Percentiles rank a stretch among this genome's conserved stretches.
Evolutionary conservation across 495 filamentous ascomycete species (phyloP).

Genomic region (Tricharina praecox): DNA sequence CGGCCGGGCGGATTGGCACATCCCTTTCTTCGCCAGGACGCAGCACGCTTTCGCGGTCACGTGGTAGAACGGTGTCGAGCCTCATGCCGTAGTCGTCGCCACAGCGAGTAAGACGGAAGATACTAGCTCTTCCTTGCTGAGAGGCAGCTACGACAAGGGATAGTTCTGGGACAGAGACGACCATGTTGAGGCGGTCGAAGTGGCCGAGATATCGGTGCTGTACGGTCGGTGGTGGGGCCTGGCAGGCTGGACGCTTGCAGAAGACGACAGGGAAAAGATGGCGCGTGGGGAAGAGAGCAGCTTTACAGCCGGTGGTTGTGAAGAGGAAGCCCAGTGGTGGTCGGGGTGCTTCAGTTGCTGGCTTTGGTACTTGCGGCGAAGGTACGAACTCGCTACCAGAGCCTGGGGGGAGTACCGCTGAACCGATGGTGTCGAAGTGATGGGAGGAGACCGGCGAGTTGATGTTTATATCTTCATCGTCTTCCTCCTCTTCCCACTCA

Average conservation of each 20-base stretch:
- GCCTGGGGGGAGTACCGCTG: too few species aligned
- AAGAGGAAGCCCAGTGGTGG: slow-evolving; percentile 36
- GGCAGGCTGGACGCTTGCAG: slow-evolving; percentile 33
- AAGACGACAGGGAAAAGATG: slow-evolving; percentile 33
- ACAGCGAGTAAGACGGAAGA: slow-evolving; percentile 50
- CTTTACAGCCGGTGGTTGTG: slow-evolving; percentile 32
- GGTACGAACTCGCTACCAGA: too few species aligned
- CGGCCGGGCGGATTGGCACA: slow-evolving; percentile 29
- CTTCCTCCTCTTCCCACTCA: slow-evolving; percentile 9
- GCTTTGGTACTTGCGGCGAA: too few species aligned
- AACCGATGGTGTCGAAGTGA: too few species aligned
- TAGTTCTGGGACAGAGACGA: slow-evolving; percentile 58
- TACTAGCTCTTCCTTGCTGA: slow-evolving; percentile 53
- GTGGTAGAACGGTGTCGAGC: slow-evolving; percentile 20
- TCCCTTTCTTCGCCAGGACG: slow-evolving; percentile 25
- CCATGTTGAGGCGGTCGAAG: slow-evolving; percentile 59
- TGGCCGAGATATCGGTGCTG: slow-evolving; percentile 28
- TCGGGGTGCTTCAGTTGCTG: slow-evolving; percentile 7
- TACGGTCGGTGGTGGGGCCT: slow-evolving; percentile 27
- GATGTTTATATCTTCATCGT: background rate
- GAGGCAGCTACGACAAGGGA: slow-evolving; percentile 58
- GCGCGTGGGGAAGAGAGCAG: slow-evolving; percentile 39
- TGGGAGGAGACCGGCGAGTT: too few species aligned
- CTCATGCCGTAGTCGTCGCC: slow-evolving; percentile 27
- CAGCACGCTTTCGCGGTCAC: slow-evolving; percentile 15